These are phyloP conservation scores for Truncatella angustata DNA, from an alignment of 2,329 filamentous ascomycete genomes.

Conservation along the genomic window DNA sequence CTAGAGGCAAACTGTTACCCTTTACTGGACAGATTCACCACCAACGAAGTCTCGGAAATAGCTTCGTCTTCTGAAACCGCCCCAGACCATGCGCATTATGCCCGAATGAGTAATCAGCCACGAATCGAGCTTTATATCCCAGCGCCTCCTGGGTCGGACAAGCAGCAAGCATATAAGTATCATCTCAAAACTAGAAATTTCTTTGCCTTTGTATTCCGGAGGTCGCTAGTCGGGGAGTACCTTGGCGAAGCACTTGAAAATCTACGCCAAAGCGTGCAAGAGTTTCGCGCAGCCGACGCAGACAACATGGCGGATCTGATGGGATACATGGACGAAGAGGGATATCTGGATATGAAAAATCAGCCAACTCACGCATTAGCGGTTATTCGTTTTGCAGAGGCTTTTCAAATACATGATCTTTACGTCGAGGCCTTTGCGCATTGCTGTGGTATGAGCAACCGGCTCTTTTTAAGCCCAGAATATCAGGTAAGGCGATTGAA, in stretches of 20 bases:
- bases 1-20: slow-evolving; percentile 57
- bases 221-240: slow-evolving; percentile 65
- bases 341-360: slow-evolving; percentile 66
- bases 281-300: slow-evolving; percentile 53
- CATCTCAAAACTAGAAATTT: slow-evolving; percentile 72
- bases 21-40: slow-evolving; percentile 54
- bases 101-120: slow-evolving; percentile 18
- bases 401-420: slow-evolving; percentile 59
- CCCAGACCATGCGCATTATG: background rate
- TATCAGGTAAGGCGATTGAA: slow-evolving; percentile 52
- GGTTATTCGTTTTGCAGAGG: slow-evolving; percentile 65
- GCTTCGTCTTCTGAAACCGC: slow-evolving; percentile 29
- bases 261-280: slow-evolving; percentile 63
- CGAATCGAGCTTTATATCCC: slow-evolving; percentile 71
- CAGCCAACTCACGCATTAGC: slow-evolving; percentile 68
- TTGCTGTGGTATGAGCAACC: slow-evolving; percentile 73
- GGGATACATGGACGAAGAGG: slow-evolving; percentile 65
- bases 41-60: slow-evolving; percentile 26
- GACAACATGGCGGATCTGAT: slow-evolving; percentile 63
- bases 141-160: slow-evolving; percentile 52
- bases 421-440: slow-evolving; percentile 76
- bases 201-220: slow-evolving; percentile 67
- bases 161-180: slow-evolving; percentile 56
- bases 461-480: slow-evolving; percentile 54
- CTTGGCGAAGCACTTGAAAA: slow-evolving; percentile 63